phyloP scores from a whole-genome alignment of 371 early-diverging fungal species.

The Mortierella sp. region DNA sequence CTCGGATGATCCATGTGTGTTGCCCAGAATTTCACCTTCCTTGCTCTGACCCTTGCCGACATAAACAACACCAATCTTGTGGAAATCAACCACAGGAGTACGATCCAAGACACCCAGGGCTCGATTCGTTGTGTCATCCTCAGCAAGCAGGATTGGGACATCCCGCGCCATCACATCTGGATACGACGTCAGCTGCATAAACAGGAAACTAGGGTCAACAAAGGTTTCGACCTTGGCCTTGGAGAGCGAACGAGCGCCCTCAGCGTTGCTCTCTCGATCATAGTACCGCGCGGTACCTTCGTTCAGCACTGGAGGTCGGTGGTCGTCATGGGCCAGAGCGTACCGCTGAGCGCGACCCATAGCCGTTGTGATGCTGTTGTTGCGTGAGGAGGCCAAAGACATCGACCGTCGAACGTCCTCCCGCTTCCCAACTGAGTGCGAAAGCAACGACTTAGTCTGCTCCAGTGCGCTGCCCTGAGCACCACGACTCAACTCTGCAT shows the following conservation, averaged over 20 bases:
- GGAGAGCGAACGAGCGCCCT: conserved; percentile 19
- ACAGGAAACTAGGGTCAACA: conserved; percentile 75
- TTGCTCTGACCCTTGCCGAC: conserved; percentile 87
- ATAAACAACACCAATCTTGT: conserved; percentile 96
- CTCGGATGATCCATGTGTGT: conserved; percentile 86
- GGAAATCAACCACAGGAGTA: conserved; percentile 92
- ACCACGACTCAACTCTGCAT: conserved; percentile 52
- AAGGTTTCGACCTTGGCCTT: conserved; percentile 59
- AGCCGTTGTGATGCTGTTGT: conserved; percentile 43
- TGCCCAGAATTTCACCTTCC: conserved; percentile 89
- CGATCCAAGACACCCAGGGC: conserved; percentile 87
- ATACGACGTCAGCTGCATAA: conserved; percentile 77
- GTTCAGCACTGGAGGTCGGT: conserved; percentile 28
- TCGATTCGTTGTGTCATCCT: conserved; percentile 82
- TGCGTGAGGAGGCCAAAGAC: conserved; percentile 39
- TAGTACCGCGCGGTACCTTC: conserved; percentile 34
- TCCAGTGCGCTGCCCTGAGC: conserved; percentile 49
- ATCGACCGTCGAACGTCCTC: conserved; percentile 48
- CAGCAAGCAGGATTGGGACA: conserved; percentile 77
- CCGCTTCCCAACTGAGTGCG: conserved; percentile 40
- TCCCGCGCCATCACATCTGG: conserved; percentile 77
- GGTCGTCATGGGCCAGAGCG: conserved; percentile 42
- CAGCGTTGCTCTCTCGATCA: conserved; percentile 35
- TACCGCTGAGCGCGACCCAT: conserved; percentile 35
- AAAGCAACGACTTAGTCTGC: conserved; percentile 57